phyloP scores from a whole-genome alignment of 257 asterid genomes.

The Striga asiatica region DNA sequence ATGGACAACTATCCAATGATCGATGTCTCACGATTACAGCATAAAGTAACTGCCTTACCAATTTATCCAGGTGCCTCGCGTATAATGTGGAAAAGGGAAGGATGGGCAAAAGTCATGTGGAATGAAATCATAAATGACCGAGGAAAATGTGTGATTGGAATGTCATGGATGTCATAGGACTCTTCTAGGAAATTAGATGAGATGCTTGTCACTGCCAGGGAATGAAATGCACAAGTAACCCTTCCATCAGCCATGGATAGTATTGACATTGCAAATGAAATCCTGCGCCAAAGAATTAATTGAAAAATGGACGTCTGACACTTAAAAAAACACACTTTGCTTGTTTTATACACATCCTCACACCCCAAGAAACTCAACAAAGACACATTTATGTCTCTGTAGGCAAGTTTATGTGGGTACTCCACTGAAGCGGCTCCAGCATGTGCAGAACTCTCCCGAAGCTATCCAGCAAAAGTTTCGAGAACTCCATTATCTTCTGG shows the following conservation, averaged over 20 bases:
- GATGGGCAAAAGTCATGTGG: constrained; percentile 49
- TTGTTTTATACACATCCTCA: constrained; percentile 28
- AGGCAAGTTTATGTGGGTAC: constrained; percentile 14
- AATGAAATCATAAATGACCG: constrained; percentile 42
- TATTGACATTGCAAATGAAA: constrained; percentile 39
- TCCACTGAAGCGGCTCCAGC: constrained; percentile 15
- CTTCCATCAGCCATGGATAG: constrained; percentile 45
- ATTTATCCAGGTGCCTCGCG: constrained; percentile 48
- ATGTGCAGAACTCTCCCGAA: constrained; percentile 8
- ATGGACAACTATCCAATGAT: constrained; percentile 39
- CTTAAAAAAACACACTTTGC: constrained; percentile 27
- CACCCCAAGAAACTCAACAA: constrained; percentile 34
- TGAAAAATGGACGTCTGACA: constrained; percentile 49
- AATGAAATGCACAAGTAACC: constrained; percentile 45
- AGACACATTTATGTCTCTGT: constrained; percentile 19
- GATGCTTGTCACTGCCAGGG: constrained; percentile 44
- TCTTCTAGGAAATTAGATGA: constrained; percentile 48
- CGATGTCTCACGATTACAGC: constrained; percentile 45
- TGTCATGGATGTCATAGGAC: constrained; percentile 55
- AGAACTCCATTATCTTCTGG: constrained; percentile 12
- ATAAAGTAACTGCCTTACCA: constrained; percentile 44
- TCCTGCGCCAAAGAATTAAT: constrained; percentile 82
- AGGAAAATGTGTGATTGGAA: constrained; percentile 44
- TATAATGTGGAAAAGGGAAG: constrained; percentile 45
- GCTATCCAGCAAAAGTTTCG: constrained; percentile 16